Percentiles rank a stretch among this genome's conserved stretches.
These are phyloP conservation scores for Penstemon eatonii DNA, from an alignment of 257 asterid species.

Conservation along the genomic window DNA sequence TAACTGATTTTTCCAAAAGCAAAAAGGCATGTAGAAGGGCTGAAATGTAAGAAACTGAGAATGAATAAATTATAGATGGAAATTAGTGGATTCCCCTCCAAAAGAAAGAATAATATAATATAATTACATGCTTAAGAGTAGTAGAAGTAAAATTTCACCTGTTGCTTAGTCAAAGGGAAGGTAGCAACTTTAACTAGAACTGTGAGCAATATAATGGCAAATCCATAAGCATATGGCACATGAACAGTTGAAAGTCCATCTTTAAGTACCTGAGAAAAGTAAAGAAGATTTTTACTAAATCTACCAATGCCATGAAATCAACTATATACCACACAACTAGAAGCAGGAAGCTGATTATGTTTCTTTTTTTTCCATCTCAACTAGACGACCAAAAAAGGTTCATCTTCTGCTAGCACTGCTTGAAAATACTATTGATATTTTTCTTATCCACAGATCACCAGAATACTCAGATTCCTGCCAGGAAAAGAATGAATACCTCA, in stretches of 20 bases:
- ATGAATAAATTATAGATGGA: conserved; percentile 7
- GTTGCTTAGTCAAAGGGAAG: conserved; percentile 92
- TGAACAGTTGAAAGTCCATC: conserved; percentile 86
- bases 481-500: neutral
- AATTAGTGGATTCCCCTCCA: conserved; percentile 13
- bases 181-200: conserved; percentile 89
- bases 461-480: neutral
- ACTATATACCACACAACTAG: neutral
- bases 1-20: conserved; percentile 26
- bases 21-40: conserved; percentile 6
- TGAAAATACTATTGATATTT: neutral
- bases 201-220: conserved; percentile 91
- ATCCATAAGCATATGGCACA: conserved; percentile 95
- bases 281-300: conserved; percentile 30
- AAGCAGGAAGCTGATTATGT: neutral
- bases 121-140: conserved; percentile 17
- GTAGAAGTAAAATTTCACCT: conserved; percentile 53
- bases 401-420: too few species aligned
- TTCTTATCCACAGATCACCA: neutral
- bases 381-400: too few species aligned
- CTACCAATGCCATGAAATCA: neutral
- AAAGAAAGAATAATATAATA: neutral
- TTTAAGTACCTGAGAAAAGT: conserved; percentile 71
- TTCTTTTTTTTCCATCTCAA: neutral
- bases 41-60: neutral